Base-by-base conservation (phyloP, 1,284 basidiomycete species). In the Ceratobasidium sp. region DNA sequence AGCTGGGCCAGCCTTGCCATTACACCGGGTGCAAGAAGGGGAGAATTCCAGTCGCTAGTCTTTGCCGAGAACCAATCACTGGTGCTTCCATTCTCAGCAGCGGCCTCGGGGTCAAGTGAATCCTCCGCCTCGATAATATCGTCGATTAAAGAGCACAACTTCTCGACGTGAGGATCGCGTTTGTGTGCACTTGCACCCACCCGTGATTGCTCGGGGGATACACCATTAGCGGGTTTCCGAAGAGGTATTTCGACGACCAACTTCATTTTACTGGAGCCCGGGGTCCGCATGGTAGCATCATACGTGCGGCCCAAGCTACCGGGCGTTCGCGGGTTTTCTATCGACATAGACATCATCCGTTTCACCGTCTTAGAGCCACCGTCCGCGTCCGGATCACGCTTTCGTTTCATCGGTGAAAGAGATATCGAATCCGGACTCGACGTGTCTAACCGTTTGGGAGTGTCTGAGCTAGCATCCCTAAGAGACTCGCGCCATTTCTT, bases 71-170 rank as follows among this genome's bases (percentile, higher is more conserved):
- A 94, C 76, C 84, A 90, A 2, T 86, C 84, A 4, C 75, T 73
- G 0, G 71, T 52, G 0, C 70, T 56, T 14, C 68, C 50, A 36
- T 52, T 67, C 19, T 67, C 58, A 23, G 79, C 73, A 9, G 85
- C 82, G 1, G 84, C 79, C 69, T 90, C 87, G 0, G 87, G 82
- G 1, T 89, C 84, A 21, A 96, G 80, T 0, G 84, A 77, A 75
- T 96, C 94, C 75, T 95, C 90, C 0, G 93, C 91, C 75, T 95
- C 92, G 72, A 95, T 91, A 21, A 96, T 84, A 68, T 95, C 92
- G 71, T 95, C 92, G 1, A 95, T 80, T 19, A 89, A 76, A 5
- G 82, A 81, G 1, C 80, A 81, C 4, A 96, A 81, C 75, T 90
- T 94, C 74, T 92, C 87, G 7, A 92, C 78, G 0, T 89, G 87